Conservation (phyloP, 2,329 filamentous ascomycete genomes). For the Chaetomiaceae sp. region DNA sequence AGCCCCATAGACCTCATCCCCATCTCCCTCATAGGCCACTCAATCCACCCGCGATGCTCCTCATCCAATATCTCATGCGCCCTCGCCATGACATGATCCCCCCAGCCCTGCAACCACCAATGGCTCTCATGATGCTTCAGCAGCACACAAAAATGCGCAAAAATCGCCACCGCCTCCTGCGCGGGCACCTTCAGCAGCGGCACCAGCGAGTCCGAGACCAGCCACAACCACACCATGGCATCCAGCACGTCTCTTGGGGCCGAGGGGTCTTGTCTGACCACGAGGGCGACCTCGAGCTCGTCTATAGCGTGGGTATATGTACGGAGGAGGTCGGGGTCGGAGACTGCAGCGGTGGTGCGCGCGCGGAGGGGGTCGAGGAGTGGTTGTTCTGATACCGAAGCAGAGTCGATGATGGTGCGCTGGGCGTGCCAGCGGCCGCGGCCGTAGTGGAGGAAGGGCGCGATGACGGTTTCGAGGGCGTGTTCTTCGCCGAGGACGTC, state of each 20-base stretch:
- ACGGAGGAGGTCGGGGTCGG: slow-evolving; percentile 14
- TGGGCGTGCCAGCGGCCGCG: slow-evolving; percentile 23
- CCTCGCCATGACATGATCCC: slow-evolving; percentile 29
- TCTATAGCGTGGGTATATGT: slow-evolving; percentile 33
- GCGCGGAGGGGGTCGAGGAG: slow-evolving; percentile 25
- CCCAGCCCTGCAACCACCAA: slow-evolving; percentile 37
- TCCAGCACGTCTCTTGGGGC: slow-evolving; percentile 34
- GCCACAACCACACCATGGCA: slow-evolving; percentile 39
- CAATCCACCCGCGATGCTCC: slow-evolving; percentile 34
- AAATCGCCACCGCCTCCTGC: slow-evolving; percentile 32
- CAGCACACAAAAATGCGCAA: slow-evolving; percentile 34
- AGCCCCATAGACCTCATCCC: neutral
- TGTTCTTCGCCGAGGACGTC: slow-evolving; percentile 21
- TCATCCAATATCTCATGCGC: slow-evolving; percentile 32
- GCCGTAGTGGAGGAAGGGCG: slow-evolving; percentile 27
- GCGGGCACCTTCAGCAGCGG: slow-evolving; percentile 31
- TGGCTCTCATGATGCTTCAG: slow-evolving; percentile 31
- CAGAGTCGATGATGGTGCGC: neutral
- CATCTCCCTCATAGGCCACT: slow-evolving; percentile 23
- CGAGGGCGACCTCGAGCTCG: slow-evolving; percentile 33
- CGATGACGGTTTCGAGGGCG: slow-evolving; percentile 18
- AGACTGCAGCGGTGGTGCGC: slow-evolving; percentile 17
- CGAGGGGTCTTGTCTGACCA: slow-evolving; percentile 12
- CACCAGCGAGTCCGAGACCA: slow-evolving; percentile 34
- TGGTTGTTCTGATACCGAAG: neutral